A percentile compares a stretch with the other conserved stretches of the same genome.
phyloP scores from a whole-genome alignment of 345 rosid species.

The Corymbia maculata region DNA sequence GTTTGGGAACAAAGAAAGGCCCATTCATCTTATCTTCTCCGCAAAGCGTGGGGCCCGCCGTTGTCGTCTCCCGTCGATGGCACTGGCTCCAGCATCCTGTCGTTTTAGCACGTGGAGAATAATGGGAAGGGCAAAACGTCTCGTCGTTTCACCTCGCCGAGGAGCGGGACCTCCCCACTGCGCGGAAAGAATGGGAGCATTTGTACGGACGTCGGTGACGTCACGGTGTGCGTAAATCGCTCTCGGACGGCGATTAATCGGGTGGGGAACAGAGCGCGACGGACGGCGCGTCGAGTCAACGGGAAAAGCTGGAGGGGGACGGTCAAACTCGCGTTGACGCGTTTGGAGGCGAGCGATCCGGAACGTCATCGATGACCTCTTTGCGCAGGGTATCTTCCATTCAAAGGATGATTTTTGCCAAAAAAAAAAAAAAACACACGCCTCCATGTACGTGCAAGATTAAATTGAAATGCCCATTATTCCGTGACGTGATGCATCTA shows the following conservation, averaged over 20 bases:
- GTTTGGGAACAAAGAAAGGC: background rate
- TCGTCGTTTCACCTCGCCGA: background rate
- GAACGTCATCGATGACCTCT: background rate
- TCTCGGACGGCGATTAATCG: background rate
- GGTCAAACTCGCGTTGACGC: background rate
- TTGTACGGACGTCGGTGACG: background rate
- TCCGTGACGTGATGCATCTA: rapidly evolving
- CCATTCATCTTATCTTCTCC: background rate
- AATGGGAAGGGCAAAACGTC: background rate
- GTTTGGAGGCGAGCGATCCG: background rate
- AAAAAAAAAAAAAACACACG: background rate
- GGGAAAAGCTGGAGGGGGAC: no score
- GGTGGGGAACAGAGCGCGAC: no score
- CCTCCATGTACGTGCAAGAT: background rate
- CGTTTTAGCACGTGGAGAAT: background rate
- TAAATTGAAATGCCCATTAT: background rate
- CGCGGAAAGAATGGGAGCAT: background rate
- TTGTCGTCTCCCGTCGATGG: background rate
- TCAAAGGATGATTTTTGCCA: background rate
- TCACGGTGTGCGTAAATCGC: background rate
- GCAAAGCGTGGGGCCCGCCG: background rate
- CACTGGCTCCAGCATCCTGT: background rate
- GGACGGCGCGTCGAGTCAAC: no score
- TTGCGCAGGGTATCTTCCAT: background rate
- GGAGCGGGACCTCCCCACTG: no score